A percentile compares a stretch with the other conserved stretches of the same genome.
Evolutionary conservation across 257 asterid genomes (phyloP).

Genomic region (Solanum megistacrolobum): DNA sequence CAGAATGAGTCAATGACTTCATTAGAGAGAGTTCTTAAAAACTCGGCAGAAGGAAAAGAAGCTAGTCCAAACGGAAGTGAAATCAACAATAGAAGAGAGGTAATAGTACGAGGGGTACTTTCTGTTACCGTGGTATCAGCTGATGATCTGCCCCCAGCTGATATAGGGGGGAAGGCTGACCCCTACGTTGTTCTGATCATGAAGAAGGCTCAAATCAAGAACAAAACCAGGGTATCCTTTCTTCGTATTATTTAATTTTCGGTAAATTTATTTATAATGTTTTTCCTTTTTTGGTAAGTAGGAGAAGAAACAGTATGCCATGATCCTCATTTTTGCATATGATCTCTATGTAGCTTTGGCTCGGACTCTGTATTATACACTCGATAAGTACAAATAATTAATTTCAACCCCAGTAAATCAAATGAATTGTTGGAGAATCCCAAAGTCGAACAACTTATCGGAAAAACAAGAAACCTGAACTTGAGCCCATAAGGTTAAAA

Average conservation of each 20-base stretch:
- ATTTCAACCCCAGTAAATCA: not conserved
- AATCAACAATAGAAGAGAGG: conserved; percentile 23
- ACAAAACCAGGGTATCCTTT: conserved; percentile 66
- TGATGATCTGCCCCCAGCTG: conserved; percentile 67
- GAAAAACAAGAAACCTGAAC: not conserved
- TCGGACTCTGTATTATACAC: not conserved
- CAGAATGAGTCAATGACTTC: conserved; percentile 68
- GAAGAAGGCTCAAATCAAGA: conserved; percentile 70
- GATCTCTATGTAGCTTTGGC: not conserved
- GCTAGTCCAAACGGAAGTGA: conserved; percentile 19
- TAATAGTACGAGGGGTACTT: conserved; percentile 80
- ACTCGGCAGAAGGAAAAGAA: conserved; percentile 25
- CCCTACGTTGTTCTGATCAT: conserved; percentile 69
- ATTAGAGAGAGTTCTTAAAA: conserved; percentile 60
- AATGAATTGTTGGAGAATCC: not conserved
- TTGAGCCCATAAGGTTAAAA: not conserved
- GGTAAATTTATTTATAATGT: not conserved
- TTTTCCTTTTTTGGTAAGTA: not conserved
- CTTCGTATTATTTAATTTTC: not conserved
- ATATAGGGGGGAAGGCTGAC: conserved; percentile 74
- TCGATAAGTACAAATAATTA: not conserved
- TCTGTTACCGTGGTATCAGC: conserved; percentile 80
- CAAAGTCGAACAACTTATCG: not conserved
- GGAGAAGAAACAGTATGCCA: not conserved
- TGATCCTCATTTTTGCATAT: not conserved